Evolutionary conservation across 495 filamentous ascomycete genomes (phyloP).

Genomic region (Wilcoxina mikolae): DNA sequence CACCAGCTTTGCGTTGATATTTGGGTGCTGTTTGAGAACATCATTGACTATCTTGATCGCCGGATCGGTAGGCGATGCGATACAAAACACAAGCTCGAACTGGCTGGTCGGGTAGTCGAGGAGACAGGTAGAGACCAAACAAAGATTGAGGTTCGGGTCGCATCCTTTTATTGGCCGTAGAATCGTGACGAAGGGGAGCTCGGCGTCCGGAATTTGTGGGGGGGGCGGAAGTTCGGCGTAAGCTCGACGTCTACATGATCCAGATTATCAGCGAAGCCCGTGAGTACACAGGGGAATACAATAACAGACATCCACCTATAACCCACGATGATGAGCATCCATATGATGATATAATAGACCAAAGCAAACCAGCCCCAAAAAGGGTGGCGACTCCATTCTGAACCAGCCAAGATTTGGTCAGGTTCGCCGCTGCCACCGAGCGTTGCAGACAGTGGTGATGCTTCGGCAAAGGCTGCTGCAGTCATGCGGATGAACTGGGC

Average conservation of each 20-base stretch:
- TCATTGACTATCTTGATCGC: constrained; percentile 58
- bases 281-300: not conserved
- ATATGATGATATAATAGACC: not conserved
- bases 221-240: constrained; percentile 32
- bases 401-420: too few species aligned
- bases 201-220: constrained; percentile 5
- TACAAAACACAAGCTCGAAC: constrained; percentile 70
- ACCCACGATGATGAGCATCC: not conserved
- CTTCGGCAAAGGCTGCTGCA: not conserved
- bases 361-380: not conserved
- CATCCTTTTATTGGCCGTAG: constrained; percentile 89
- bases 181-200: constrained; percentile 68
- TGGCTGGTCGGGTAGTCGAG: constrained; percentile 66
- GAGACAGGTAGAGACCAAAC: constrained; percentile 76
- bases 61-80: constrained; percentile 62
- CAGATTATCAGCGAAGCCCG: not conserved
- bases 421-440: not conserved
- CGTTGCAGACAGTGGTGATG: not conserved
- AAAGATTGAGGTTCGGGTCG: constrained; percentile 80
- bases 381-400: too few species aligned
- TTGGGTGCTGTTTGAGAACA: constrained; percentile 54
- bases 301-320: constrained; percentile 1
- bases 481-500: not conserved
- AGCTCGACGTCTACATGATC: constrained; percentile 33
- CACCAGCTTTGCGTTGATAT: constrained; percentile 56